Evolutionary conservation across 2,329 filamentous ascomycete genomes (phyloP).

Genomic region (Berkeleyomyces rouxiae): DNA sequence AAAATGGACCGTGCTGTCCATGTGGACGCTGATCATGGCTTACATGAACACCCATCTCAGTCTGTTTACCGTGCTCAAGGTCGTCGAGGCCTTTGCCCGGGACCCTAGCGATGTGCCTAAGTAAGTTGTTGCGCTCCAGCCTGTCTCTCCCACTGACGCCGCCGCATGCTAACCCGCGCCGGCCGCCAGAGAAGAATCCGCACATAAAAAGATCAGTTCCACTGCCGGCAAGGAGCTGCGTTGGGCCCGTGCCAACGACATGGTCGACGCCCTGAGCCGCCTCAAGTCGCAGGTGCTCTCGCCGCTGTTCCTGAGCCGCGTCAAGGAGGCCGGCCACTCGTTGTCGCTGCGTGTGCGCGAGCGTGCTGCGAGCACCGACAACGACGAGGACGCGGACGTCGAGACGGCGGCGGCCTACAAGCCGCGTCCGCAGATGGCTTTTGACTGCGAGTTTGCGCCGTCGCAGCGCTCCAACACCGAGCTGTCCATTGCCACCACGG

Average conservation of each 20-base stretch:
- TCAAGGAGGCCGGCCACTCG: neutral
- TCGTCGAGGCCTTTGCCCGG: slow-evolving; percentile 10
- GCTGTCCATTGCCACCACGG: slow-evolving; percentile 4
- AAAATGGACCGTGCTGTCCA: slow-evolving; percentile 36
- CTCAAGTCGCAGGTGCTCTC: slow-evolving; percentile 12
- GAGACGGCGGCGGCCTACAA: neutral
- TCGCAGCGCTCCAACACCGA: slow-evolving; percentile 1
- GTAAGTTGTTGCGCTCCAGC: slow-evolving; percentile 5
- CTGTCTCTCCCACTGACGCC: neutral
- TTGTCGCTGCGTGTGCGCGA: neutral
- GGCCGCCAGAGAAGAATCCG: slow-evolving; percentile 35
- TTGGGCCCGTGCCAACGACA: slow-evolving; percentile 21
- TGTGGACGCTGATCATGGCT: slow-evolving; percentile 36
- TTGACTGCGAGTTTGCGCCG: neutral
- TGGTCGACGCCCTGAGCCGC: slow-evolving; percentile 1
- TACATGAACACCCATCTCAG: slow-evolving; percentile 40
- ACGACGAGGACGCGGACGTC: neutral
- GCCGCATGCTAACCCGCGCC: neutral
- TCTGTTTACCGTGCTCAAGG: slow-evolving; percentile 18
- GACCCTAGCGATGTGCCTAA: slow-evolving; percentile 12
- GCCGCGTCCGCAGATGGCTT: neutral
- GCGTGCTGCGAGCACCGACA: neutral
- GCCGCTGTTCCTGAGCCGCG: slow-evolving; percentile 6
- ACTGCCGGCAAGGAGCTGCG: slow-evolving; percentile 42
- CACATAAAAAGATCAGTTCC: slow-evolving; percentile 39